Evolutionary conservation across 2,329 filamentous ascomycete genomes (phyloP), one percentile per base, ranked within the genome.

Genomic region (Arthrocladium fulminans): DNA sequence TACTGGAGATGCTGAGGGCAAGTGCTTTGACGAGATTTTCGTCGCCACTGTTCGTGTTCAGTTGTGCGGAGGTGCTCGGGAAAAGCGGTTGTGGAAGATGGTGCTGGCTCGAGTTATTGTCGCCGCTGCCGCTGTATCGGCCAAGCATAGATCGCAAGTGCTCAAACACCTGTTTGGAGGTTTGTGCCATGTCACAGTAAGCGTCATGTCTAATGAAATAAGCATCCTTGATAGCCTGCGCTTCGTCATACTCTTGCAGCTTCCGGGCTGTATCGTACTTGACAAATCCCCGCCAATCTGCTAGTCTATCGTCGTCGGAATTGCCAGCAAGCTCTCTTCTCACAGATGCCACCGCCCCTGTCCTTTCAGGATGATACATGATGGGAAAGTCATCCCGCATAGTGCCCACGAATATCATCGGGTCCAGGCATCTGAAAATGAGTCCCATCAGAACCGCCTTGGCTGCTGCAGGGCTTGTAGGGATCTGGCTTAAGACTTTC

Each of bases 401-500:
- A 23, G 13, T 13, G 30, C 35, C 92, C 48, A 94, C 84, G 2
- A 89, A 97, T 47, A 97, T 78, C 20, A 86, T 81, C 64, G 90
- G 90, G 66, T 98, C 92, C 1, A 97, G 75, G 60, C 90, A 97
- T 59, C 84, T 85, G 69, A 96, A 97, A 38, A 94, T 80, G 2
- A 81, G 80, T 1, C 88, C 87, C 23, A 94, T 75, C 3, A 98
- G 73, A 43, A 96, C 86, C 23, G 97, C 76, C 65, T 98, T 98
- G 13, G 90, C 90, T 0, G 97, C 73, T 64, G 95, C 94, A 9
- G 96, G 90, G 62, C 97, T 92, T 1, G 97, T 71, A 1, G 92
- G 90, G 5, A 98, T 67, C 52, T 88, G 85, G 2, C 90, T 89
- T 23, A 98, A 74, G 61, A 96, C 88, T 34, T 80, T 73, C 3